Evolutionary conservation across 805 yeast species (phyloP).

Genomic region (Kodamaea hsintzibuensis): DNA sequence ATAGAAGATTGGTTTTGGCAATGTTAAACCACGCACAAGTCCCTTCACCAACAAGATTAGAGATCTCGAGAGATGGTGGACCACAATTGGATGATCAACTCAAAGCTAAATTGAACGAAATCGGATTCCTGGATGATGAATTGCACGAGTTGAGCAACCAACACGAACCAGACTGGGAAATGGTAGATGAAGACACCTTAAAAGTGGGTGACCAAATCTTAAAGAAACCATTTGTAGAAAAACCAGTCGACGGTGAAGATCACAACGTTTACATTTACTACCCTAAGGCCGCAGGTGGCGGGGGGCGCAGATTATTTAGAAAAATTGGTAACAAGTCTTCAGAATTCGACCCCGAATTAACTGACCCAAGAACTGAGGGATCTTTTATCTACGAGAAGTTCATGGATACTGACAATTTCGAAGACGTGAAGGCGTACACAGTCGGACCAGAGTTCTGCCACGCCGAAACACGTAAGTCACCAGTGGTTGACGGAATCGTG

Average conservation of each 20-base stretch:
- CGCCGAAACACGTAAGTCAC: conserved; percentile 97
- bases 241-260: conserved; percentile 98
- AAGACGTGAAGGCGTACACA: conserved; percentile 97
- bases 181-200: conserved; percentile 80
- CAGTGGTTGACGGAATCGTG: conserved; percentile 99
- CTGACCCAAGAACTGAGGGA: conserved; percentile 80
- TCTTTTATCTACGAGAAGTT: conserved; percentile 90
- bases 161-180: conserved; percentile 77
- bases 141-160: conserved; percentile 64
- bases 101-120: conserved; percentile 44
- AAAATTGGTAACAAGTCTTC: conserved; percentile 97
- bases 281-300: conserved; percentile 88
- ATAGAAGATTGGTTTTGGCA: conserved; percentile 81
- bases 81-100: conserved; percentile 73
- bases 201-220: conserved; percentile 70
- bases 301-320: conserved; percentile 91
- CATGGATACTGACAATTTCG: conserved; percentile 97
- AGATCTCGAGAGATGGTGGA: conserved; percentile 95
- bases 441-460: conserved; percentile 91
- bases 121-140: conserved; percentile 41
- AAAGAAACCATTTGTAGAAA: conserved; percentile 93
- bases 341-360: conserved; percentile 84
- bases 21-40: conserved; percentile 80
- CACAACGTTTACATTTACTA: conserved; percentile 95
- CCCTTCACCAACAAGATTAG: conserved; percentile 85